These are phyloP conservation scores for Rhizopogon vinicolor DNA, from an alignment of 768 basidiomycete species.

Conservation along the genomic window DNA sequence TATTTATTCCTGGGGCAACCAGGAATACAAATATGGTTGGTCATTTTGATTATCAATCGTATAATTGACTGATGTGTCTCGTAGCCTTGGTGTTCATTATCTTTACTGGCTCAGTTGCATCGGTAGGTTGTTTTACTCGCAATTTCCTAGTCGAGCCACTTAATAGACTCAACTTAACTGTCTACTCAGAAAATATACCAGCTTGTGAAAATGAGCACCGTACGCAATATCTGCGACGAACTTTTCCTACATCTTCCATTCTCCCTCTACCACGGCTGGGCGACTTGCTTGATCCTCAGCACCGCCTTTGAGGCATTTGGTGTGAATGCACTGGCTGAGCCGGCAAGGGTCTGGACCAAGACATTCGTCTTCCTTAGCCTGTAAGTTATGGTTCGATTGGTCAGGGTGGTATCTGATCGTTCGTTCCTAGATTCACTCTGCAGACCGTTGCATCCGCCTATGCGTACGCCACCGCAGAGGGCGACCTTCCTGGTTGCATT, in stretches of 20 bases:
- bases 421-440: slow-evolving; percentile 41
- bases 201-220: slow-evolving; percentile 52
- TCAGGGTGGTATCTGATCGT: neutral
- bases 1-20: slow-evolving; percentile 52
- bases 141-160: slow-evolving; percentile 24
- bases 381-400: slow-evolving; percentile 20
- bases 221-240: slow-evolving; percentile 49
- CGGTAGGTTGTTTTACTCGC: slow-evolving; percentile 23
- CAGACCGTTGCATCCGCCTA: slow-evolving; percentile 58
- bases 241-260: slow-evolving; percentile 72
- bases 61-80: slow-evolving; percentile 11
- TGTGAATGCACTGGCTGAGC: slow-evolving; percentile 44
- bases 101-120: slow-evolving; percentile 46
- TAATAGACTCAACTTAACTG: slow-evolving; percentile 28
- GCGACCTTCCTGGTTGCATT: slow-evolving; percentile 64
- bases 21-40: slow-evolving; percentile 43
- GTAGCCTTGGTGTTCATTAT: slow-evolving; percentile 36
- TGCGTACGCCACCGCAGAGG: slow-evolving; percentile 58
- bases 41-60: neutral
- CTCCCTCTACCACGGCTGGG: slow-evolving; percentile 65
- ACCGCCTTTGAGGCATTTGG: slow-evolving; percentile 62
- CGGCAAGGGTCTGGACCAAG: slow-evolving; percentile 56
- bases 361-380: slow-evolving; percentile 57
- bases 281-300: slow-evolving; percentile 46
- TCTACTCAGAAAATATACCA: slow-evolving; percentile 56